Base-by-base conservation (phyloP, 2,329 filamentous ascomycete species). In the Pseudopithomyces maydicus region DNA sequence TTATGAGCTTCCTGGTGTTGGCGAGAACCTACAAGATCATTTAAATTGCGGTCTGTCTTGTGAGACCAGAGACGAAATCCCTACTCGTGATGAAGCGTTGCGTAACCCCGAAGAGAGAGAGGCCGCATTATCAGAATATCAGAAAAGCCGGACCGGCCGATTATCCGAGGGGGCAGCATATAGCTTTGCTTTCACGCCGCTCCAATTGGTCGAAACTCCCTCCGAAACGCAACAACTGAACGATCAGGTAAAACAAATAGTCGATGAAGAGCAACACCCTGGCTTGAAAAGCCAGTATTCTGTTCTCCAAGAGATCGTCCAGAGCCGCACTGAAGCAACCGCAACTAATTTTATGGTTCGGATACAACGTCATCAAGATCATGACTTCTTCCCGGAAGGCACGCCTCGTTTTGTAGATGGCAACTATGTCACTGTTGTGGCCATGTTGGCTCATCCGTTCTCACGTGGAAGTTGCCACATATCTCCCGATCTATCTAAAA, bases 21-120 rank as follows among this genome's bases (percentile, higher is more conserved):
- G 87, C 1, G 81, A 82, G 56, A 86, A 89, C 70, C 77, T 89
- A 8, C 80, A 86, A 39, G 87, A 90, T 64, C 85, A 87, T 38
- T 14, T 36, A 2, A 36, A 36, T 23, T 36, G 32, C 19, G 12
- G 32, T 56, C 38, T 67, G 12, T 62, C 63, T 11, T 56, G 33
- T 32, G 63, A 65, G 43, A 54, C 54, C 17, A 26, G 43, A 42
- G 60, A 63, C 10, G 14, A 55, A 15, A 48, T 63, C 17, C 52
- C 45, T 10, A 66, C 64, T 26, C 56, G 48, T 19, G 62, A 66
- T 33, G 33, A 54, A 23, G 54, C 36, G 15, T n/a, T 56, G 4
- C 41, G 50, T n/a, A 38, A 61, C 32, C 59, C 61, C 3, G 54
- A 62, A 7, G 23, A 53, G 32, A 52, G 14, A 3, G 56, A 61